Base-by-base conservation (phyloP, 2,329 filamentous ascomycete genomes). In the Ilyonectria mors-panacis region DNA sequence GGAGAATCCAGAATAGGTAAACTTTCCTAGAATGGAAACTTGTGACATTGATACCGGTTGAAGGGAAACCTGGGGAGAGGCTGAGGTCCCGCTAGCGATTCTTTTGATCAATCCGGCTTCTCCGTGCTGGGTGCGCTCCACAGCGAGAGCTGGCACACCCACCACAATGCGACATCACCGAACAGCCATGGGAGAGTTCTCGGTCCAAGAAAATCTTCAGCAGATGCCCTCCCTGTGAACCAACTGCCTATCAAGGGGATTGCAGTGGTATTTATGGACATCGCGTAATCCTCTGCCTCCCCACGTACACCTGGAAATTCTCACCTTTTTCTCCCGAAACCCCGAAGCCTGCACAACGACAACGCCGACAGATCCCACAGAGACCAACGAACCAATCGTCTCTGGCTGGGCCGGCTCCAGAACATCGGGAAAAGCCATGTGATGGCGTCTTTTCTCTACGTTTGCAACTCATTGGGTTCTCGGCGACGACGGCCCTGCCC, bases 1-100 rank as follows among this genome's bases (percentile, higher is more conserved):
- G 33, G 48, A 55, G 59, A 59, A 21, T 23, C 62, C 56, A 65
- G 56, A 65, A 59, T 6, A 65, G 62, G 62, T 17, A 65, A 56
- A 48, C 30, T 54, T 65, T 47, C 56, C 62, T 35, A 65, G 56
- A 55, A 55, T 39, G 62, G 62, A 65, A 59, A 30, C 48, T 6
- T 35, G 17, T 7, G 17, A 30, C 47, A 19, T 26, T 33, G 15
- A 42, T 39, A 12, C 62, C 48, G n/a, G 30, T 45, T 58, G n/a
- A n/a, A 35, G 28, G 15, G n/a, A 54, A 58, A 64, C 45, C 55
- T 48, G 55, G 62, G 62, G 62, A 64, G 54, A 51, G 28, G 37
- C 19, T 19, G 33, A 21, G 45, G 45, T 47, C 19, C 12, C 44
- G 13, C 44, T 47, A 47, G 44, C 6, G 44, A 6, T 13, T 47